These are phyloP conservation scores for Pythium aphanidermatum DNA, from an alignment of 352 stramenopile species.

Conservation along the genomic window DNA sequence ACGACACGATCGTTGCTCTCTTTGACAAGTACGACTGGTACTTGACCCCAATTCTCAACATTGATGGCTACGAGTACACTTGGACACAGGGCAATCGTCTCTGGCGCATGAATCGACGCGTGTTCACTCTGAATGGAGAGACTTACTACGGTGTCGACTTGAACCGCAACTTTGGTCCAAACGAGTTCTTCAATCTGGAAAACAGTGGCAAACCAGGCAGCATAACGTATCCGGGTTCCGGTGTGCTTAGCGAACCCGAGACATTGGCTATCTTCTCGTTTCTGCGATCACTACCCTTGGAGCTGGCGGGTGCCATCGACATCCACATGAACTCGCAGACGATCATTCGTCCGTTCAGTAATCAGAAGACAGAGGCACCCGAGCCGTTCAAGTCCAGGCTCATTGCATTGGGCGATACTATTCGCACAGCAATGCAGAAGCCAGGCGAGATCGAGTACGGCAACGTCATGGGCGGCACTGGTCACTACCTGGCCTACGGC, in stretches of 20 bases:
- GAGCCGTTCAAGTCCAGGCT: conserved; percentile 21
- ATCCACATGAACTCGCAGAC: conserved; percentile 15
- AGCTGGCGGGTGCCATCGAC: conserved; percentile 13
- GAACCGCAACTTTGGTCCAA: conserved; percentile 32
- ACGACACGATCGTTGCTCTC: conserved; percentile 14
- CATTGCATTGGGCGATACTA: conserved; percentile 8
- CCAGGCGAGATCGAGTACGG: conserved; percentile 2
- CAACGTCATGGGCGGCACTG: conserved; percentile 14
- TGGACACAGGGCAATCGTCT: conserved; percentile 23
- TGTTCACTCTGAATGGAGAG: not conserved
- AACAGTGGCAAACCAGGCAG: not conserved
- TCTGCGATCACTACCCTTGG: conserved; percentile 9
- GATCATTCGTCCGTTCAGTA: conserved; percentile 15
- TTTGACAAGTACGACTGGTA: conserved; percentile 31
- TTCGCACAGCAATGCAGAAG: conserved; percentile 5
- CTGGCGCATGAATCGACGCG: conserved; percentile 29
- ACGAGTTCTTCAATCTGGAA: conserved; percentile 16
- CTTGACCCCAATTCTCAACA: conserved; percentile 31
- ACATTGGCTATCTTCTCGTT: conserved; percentile 18
- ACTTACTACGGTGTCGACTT: conserved; percentile 23
- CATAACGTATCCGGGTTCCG: conserved; percentile 17
- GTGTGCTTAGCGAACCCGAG: conserved; percentile 27
- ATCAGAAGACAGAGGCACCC: conserved; percentile 11
- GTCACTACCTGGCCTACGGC: conserved; percentile 13
- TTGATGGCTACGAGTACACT: conserved; percentile 27